Evolutionary conservation across 2,329 filamentous ascomycete species (phyloP).

Genomic region (Dactylellina parvicollis): DNA sequence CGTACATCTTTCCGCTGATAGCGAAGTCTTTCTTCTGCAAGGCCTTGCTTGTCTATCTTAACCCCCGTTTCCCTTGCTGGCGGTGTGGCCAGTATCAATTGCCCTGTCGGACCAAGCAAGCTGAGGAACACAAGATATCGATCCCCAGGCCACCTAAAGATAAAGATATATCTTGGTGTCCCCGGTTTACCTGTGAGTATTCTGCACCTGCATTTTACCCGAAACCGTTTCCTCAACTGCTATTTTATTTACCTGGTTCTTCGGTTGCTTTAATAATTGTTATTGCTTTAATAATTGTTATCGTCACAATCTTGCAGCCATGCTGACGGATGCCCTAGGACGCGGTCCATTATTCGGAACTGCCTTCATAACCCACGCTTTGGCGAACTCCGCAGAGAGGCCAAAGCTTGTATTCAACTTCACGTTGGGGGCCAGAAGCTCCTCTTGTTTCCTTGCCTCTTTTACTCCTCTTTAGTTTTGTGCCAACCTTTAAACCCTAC

Average conservation of each 20-base stretch:
- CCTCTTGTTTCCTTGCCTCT: conserved; percentile 24
- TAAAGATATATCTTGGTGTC: conserved; percentile 41
- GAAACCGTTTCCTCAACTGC: conserved; percentile 11
- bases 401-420: conserved; percentile 38
- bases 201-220: conserved; percentile 2
- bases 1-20: conserved; percentile 21
- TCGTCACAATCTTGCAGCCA: conserved; percentile 26
- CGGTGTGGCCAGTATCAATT: conserved; percentile 3
- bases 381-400: conserved; percentile 47
- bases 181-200: conserved; percentile 21
- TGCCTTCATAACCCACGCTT: conserved; percentile 29
- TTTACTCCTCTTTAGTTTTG: conserved; percentile 12
- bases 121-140: conserved; percentile 13
- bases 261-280: conserved; percentile 22
- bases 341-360: conserved; percentile 48
- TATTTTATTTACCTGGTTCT: conserved; percentile 18
- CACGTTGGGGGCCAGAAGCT: conserved; percentile 25
- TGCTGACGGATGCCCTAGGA: conserved; percentile 50
- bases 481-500: conserved; percentile 16
- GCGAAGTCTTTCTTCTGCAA: conserved; percentile 34
- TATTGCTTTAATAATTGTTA: conserved; percentile 10
- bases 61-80: conserved; percentile 6
- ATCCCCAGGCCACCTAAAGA: conserved; percentile 14
- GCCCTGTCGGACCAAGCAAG: conserved; percentile 21
- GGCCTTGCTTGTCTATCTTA: conserved; percentile 34